Base-by-base conservation (phyloP, 1,139 yeast genomes). In the Magnusiomyces tetraspermus region DNA sequence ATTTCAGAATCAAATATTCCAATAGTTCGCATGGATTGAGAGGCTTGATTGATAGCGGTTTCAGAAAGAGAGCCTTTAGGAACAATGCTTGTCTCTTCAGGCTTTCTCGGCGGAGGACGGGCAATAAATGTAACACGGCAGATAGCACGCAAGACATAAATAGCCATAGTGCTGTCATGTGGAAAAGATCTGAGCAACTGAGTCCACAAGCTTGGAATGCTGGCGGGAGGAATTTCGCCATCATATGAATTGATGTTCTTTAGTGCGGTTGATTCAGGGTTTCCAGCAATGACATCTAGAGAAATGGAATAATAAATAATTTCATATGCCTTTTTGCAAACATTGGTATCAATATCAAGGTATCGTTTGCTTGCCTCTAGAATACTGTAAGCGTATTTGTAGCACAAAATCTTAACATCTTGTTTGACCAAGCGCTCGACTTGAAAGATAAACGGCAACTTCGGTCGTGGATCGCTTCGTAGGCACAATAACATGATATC, bases 1-100 rank as follows among this genome's bases (percentile, higher is more conserved):
- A 71, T 69, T 1, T 65, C 57, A 0, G 79, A 72, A 31, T 78
- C 80, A 46, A 77, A 68, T 53, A 74, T 77, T 31, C 73, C 63
- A 40, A 74, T 60, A 15, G 53, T 51, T 26, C 55, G 57, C 49
- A 62, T 37, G 28, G 63, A 51, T 17, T 48, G 53, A 10, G 49
- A 46, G 3, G 56, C 46, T 23, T 52, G 47, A 8, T 41, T 48
- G 15, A 58, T 44, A 0, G 54, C 60, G 42, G 46, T 50, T 28
- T 51, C 42, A 1, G 61, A 57, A 24, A 58, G 53, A 15, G 50
- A 51, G 10, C 55, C 56, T 42, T 57, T 55, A 23, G 61, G 59
- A 49, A 57, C 50, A 13, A 55, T 48, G 41, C 55, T 55, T 6
- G 49, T 48, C 33, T 52, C 57, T 2, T 52, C 46, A 13, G 54